Conservation (phyloP, 2,329 filamentous ascomycete species). For the Chrysoporthe cubensis region DNA sequence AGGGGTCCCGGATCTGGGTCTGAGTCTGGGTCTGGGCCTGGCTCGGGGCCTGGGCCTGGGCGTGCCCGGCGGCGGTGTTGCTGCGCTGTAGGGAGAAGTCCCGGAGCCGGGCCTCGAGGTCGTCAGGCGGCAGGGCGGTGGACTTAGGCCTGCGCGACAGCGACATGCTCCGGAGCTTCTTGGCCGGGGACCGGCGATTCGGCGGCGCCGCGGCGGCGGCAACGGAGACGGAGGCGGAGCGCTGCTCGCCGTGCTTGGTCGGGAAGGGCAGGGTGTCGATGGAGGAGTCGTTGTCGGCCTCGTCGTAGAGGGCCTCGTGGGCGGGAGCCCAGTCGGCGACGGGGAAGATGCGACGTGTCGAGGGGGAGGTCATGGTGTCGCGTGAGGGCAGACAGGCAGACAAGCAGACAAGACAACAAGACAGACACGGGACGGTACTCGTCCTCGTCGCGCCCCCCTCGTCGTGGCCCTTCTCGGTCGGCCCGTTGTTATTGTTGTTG, state of each 20-base stretch:
- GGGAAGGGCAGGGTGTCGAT: slow-evolving; percentile 29
- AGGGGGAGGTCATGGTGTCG: slow-evolving; percentile 28
- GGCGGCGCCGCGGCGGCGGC: slow-evolving; percentile 10
- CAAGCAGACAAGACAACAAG: too few relatives aligned
- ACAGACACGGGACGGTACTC: too few relatives aligned
- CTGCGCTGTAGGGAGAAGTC: slow-evolving; percentile 37
- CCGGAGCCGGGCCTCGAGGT: slow-evolving; percentile 33
- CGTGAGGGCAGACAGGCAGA: too few relatives aligned
- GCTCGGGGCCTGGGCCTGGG: not conserved
- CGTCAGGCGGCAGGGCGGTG: slow-evolving; percentile 40
- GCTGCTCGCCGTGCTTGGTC: slow-evolving; percentile 29
- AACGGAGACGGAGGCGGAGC: slow-evolving; percentile 26
- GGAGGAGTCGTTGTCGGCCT: slow-evolving; percentile 32
- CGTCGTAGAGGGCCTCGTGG: slow-evolving; percentile 48
- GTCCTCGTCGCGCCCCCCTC: not conserved
- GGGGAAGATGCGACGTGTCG: slow-evolving; percentile 45
- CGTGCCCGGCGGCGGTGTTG: slow-evolving; percentile 29
- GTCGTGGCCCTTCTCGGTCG: too few relatives aligned
- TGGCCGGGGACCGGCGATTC: slow-evolving; percentile 16
- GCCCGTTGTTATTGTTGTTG: not conserved
- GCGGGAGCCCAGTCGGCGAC: slow-evolving; percentile 47
- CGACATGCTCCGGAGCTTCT: slow-evolving; percentile 48
- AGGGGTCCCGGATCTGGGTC: not conserved
- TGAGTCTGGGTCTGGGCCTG: not conserved
- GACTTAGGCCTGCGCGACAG: slow-evolving; percentile 55